phyloP scores from a whole-genome alignment of 176 grass and related monocot species.

The Hyparrhenia diplandra region DNA sequence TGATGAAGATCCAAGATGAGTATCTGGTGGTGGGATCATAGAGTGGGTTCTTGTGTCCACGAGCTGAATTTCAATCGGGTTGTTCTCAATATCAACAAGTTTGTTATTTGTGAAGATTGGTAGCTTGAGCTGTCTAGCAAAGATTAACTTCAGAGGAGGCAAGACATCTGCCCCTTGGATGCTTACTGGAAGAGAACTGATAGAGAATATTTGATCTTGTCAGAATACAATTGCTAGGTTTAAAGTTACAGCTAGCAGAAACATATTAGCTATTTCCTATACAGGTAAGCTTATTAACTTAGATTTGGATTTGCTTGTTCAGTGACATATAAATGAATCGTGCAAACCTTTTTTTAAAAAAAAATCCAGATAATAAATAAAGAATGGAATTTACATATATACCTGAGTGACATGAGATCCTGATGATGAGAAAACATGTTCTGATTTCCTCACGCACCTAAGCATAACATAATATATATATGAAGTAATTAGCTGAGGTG shows the following conservation, averaged over 20 bases:
- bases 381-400: not conserved
- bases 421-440: conserved; percentile 14
- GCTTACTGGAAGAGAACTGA: conserved; percentile 22
- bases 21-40: not conserved
- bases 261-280: not conserved
- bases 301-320: not conserved
- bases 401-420: conserved; percentile 9
- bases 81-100: not conserved
- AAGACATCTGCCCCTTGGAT: not conserved
- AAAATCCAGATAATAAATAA: not conserved
- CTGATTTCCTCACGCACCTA: conserved; percentile 45
- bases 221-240: not conserved
- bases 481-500: not conserved
- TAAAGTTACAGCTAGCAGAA: not conserved
- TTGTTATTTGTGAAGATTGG: conserved; percentile 49
- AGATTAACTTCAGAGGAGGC: conserved; percentile 32
- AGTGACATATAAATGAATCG: not conserved
- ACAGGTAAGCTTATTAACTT: not conserved
- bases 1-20: conserved; percentile 8
- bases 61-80: conserved; percentile 35
- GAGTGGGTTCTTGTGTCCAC: conserved; percentile 11
- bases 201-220: not conserved
- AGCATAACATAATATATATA: not conserved
- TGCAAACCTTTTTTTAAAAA: not conserved
- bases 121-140: conserved; percentile 14